phyloP scores from a whole-genome alignment of 2,329 filamentous ascomycete species.

The Tothia fuscella region DNA sequence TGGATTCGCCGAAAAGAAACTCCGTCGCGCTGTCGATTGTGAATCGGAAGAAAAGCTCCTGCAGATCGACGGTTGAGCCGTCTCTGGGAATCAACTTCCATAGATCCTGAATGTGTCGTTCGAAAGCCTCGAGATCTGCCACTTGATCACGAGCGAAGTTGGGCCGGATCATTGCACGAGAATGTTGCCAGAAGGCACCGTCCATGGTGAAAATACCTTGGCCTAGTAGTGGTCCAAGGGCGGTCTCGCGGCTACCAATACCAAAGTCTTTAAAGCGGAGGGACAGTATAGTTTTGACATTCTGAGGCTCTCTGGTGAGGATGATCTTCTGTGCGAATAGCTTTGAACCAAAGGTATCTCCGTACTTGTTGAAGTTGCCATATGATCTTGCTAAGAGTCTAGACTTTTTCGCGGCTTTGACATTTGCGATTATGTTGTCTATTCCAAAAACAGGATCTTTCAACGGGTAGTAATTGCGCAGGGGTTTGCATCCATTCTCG shows the following conservation, averaged over 20 bases:
- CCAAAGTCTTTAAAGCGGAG: conserved; percentile 36
- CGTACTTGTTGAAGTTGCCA: conserved; percentile 21
- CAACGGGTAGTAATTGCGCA: conserved; percentile 33
- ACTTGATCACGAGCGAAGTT: conserved; percentile 43
- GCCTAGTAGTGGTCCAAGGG: conserved; percentile 31
- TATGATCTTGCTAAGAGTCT: conserved; percentile 15
- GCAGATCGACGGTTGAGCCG: conserved; percentile 31
- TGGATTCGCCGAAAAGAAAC: conserved; percentile 35
- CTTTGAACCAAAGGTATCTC: conserved; percentile 24
- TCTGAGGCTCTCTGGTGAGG: conserved; percentile 35
- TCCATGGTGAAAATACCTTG: conserved; percentile 36
- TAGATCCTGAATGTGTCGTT: conserved; percentile 46
- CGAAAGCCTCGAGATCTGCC: conserved; percentile 44
- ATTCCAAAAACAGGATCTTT: conserved; percentile 43
- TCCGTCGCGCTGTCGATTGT: conserved; percentile 40
- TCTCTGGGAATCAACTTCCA: conserved; percentile 45
- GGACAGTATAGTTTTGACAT: conserved; percentile 34
- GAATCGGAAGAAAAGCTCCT: conserved; percentile 35
- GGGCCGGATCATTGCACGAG: conserved; percentile 38
- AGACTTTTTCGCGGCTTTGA: conserved; percentile 24
- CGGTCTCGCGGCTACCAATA: conserved; percentile 23
- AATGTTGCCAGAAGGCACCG: conserved; percentile 28
- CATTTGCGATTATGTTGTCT: conserved; percentile 33
- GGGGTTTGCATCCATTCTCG: conserved; percentile 36
- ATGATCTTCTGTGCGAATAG: conserved; percentile 17